phyloP scores from a whole-genome alignment of 257 asterid genomes.

The Scutellaria galericulata region DNA sequence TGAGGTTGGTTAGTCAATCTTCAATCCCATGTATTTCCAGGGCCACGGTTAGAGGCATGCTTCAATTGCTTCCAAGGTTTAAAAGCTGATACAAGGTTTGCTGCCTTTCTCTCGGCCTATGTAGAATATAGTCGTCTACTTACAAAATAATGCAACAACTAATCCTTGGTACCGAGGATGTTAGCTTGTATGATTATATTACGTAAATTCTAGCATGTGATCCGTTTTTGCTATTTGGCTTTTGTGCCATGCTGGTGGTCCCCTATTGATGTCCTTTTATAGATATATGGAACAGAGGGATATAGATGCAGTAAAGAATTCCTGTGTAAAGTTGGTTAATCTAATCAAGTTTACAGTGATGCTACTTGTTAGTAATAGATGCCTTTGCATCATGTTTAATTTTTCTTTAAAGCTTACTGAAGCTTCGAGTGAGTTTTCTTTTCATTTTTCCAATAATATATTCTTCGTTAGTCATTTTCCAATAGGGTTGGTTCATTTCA shows the following conservation, averaged over 20 bases:
- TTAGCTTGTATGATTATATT: conserved; percentile 6
- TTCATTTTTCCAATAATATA: no score
- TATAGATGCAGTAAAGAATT: background rate
- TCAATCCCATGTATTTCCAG: conserved; percentile 34
- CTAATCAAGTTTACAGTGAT: background rate
- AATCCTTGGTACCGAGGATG: conserved; percentile 43
- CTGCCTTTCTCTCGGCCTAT: conserved; percentile 52
- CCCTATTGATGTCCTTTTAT: background rate
- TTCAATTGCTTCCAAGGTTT: conserved; percentile 63
- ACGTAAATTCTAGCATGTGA: no score
- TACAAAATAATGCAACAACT: conserved; percentile 38
- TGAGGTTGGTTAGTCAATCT: conserved; percentile 48
- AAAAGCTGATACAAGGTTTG: conserved; percentile 52
- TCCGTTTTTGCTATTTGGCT: no score
- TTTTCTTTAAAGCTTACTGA: no score
- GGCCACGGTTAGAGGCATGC: conserved; percentile 54
- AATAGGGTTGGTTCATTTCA: no score
- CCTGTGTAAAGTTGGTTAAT: background rate
- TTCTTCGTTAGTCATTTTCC: no score
- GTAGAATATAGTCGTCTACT: conserved; percentile 37
- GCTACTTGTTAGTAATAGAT: background rate
- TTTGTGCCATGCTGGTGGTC: background rate
- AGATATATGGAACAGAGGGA: background rate
- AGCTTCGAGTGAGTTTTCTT: background rate
- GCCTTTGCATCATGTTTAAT: background rate